phyloP scores from a whole-genome alignment of 176 grass and related monocot species.

The Carex littledalei region DNA sequence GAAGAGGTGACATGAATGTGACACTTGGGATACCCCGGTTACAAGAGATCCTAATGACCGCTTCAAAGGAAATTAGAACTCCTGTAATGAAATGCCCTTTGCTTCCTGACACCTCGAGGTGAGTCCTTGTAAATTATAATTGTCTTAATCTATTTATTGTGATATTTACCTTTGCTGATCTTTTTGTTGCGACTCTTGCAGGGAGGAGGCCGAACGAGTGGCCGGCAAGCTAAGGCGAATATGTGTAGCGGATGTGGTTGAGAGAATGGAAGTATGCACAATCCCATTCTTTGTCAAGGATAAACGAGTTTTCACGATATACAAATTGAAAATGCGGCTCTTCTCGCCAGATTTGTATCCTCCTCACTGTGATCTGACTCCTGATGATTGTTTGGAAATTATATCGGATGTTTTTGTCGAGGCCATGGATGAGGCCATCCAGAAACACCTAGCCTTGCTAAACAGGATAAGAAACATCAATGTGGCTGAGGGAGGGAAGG shows the following conservation, averaged over 20 bases:
- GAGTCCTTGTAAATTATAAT: conserved; percentile 23
- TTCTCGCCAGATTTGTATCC: conserved; percentile 43
- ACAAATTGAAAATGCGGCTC: conserved; percentile 75
- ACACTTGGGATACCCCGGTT: conserved; percentile 88
- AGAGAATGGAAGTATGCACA: conserved; percentile 68
- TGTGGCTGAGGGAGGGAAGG: conserved; percentile 38
- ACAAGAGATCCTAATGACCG: conserved; percentile 85
- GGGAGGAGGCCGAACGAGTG: conserved; percentile 35
- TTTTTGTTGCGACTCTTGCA: conserved; percentile 8
- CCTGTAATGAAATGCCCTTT: conserved; percentile 69
- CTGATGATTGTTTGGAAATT: conserved; percentile 39
- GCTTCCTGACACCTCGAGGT: conserved; percentile 18
- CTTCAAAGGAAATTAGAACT: conserved; percentile 56
- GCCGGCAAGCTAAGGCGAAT: conserved; percentile 52
- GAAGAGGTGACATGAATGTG: conserved; percentile 89
- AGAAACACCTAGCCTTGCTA: conserved; percentile 67
- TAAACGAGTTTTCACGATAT: conserved; percentile 53
- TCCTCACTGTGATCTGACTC: conserved; percentile 38
- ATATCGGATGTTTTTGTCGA: conserved; percentile 61
- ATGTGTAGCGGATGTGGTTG: conserved; percentile 54
- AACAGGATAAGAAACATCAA: conserved; percentile 64
- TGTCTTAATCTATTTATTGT: conserved; percentile 5
- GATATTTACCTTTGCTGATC: conserved; percentile 7
- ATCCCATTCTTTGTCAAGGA: conserved; percentile 64
- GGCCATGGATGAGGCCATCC: conserved; percentile 70